Percentiles rank a stretch among this genome's conserved stretches.
Evolutionary conservation across 768 basidiomycete species (phyloP).

Genomic region (Auricularia sp.): DNA sequence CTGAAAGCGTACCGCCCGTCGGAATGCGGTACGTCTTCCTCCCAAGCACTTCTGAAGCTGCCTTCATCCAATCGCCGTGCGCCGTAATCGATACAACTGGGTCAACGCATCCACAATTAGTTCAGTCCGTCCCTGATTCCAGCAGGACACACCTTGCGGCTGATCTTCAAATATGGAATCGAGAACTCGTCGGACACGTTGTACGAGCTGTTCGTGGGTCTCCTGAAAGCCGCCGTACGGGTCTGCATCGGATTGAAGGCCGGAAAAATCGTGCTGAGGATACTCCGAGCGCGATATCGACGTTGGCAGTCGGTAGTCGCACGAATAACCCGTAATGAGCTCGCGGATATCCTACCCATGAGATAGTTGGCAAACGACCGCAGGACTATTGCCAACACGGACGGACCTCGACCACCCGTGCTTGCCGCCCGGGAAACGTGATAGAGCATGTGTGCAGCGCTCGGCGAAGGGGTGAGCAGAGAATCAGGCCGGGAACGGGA

Average conservation of each 20-base stretch:
- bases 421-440: background rate
- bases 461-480: background rate
- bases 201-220: background rate
- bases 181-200: background rate
- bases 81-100: background rate
- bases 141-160: background rate
- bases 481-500: background rate
- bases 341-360: background rate
- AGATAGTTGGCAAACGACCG: background rate
- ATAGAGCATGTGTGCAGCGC: background rate
- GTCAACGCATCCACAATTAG: background rate
- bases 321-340: background rate
- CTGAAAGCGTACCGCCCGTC: background rate
- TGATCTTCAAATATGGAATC: background rate
- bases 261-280: background rate
- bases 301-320: background rate
- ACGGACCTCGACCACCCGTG: background rate
- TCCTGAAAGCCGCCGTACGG: background rate
- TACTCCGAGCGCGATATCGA: background rate
- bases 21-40: background rate
- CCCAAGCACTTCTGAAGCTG: background rate
- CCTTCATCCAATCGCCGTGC: conserved; percentile 1
- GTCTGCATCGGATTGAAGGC: background rate
- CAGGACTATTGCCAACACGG: background rate
- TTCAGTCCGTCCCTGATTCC: background rate